phyloP scores from a whole-genome alignment of 495 filamentous ascomycete species.

The Evernia prunastri region DNA sequence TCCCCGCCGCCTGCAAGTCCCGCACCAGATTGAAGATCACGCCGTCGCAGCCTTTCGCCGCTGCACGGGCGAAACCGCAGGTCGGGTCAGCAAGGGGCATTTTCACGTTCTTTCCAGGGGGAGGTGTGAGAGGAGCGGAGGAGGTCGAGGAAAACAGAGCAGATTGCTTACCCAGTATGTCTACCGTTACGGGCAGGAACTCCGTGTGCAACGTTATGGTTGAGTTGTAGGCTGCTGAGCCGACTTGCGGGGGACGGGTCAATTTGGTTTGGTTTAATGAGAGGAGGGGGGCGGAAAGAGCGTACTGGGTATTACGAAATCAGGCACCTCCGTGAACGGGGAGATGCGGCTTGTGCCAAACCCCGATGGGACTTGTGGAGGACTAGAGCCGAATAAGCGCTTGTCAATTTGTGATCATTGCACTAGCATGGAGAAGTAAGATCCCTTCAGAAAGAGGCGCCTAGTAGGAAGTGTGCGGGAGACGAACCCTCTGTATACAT shows the following conservation, averaged over 20 bases:
- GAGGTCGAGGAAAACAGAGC: neutral
- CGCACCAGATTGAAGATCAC: slow-evolving; percentile 51
- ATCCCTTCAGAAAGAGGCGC: neutral
- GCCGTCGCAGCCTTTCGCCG: slow-evolving; percentile 56
- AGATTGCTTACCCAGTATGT: slow-evolving; percentile 39
- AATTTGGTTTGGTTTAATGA: too few relatives aligned
- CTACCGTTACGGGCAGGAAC: slow-evolving; percentile 52
- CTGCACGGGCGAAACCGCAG: neutral
- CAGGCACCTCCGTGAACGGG: slow-evolving; percentile 46
- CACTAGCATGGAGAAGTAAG: slow-evolving; percentile 22
- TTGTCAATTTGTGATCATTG: slow-evolving; percentile 30
- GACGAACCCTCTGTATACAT: slow-evolving; percentile 27
- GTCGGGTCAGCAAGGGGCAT: neutral
- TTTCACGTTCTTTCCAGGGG: too few relatives aligned
- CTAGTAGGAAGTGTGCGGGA: slow-evolving; percentile 8
- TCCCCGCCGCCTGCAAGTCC: slow-evolving; percentile 44
- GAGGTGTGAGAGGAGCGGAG: too few relatives aligned
- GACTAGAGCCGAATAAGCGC: slow-evolving; percentile 23
- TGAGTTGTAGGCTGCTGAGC: slow-evolving; percentile 46
- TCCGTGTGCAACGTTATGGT: slow-evolving; percentile 49
- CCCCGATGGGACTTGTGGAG: slow-evolving; percentile 34
- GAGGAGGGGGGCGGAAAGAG: too few relatives aligned
- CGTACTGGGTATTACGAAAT: slow-evolving; percentile 46
- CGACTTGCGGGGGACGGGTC: slow-evolving; percentile 33
- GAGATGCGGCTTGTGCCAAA: slow-evolving; percentile 41